Conservation (phyloP, 805 yeast species). For the Saturnispora hagleri region DNA sequence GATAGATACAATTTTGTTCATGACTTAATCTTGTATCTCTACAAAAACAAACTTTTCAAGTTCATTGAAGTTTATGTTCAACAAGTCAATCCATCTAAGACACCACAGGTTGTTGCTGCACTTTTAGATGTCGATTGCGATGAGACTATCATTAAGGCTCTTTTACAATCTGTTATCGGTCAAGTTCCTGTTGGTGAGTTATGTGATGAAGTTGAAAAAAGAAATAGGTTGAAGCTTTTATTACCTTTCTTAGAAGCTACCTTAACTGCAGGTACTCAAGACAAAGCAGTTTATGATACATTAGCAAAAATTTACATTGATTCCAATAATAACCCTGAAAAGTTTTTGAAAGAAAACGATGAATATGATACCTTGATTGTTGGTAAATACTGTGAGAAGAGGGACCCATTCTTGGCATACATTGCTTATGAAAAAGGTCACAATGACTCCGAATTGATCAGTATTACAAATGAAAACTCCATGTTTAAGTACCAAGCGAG, state of each 20-base stretch:
- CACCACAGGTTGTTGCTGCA: constrained; percentile 96
- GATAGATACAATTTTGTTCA: constrained; percentile 88
- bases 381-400: constrained; percentile 97
- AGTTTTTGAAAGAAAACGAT: constrained; percentile 85
- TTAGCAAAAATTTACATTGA: constrained; percentile 97
- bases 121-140: constrained; percentile 96
- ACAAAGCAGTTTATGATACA: constrained; percentile 87
- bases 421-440: constrained; percentile 95
- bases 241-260: constrained; percentile 90
- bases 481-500: constrained; percentile 99
- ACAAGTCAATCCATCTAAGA: constrained; percentile 90
- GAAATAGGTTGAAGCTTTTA: constrained; percentile 85
- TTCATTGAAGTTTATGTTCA: constrained; percentile 97
- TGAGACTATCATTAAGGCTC: constrained; percentile 71
- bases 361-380: constrained; percentile 88
- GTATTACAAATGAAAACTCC: constrained; percentile 90
- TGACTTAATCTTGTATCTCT: constrained; percentile 85
- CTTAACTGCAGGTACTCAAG: constrained; percentile 73
- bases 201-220: constrained; percentile 91
- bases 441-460: constrained; percentile 81
- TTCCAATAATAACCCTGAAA: constrained; percentile 95
- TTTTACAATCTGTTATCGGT: constrained; percentile 80
- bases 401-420: constrained; percentile 97
- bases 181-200: constrained; percentile 88
- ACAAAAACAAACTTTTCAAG: constrained; percentile 92